Conservation (phyloP, 2,329 filamentous ascomycete genomes). For the Cercospora zeae-maydis region DNA sequence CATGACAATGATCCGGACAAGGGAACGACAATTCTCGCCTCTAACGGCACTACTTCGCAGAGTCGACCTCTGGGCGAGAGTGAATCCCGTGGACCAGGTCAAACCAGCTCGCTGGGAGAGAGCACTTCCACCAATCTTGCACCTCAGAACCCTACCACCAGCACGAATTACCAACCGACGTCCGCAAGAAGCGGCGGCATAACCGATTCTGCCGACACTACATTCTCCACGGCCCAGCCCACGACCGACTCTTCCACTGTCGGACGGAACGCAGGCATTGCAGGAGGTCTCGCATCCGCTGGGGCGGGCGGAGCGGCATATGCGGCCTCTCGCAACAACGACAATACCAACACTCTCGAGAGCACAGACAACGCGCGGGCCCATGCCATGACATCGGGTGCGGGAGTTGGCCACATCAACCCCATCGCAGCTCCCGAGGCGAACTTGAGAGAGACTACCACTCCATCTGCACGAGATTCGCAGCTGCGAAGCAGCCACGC, state of each 20-base stretch:
- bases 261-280: conserved; percentile 36
- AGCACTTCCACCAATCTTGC: background rate
- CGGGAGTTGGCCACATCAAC: conserved; percentile 18
- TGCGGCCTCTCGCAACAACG: background rate
- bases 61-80: conserved; percentile 8
- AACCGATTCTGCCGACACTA: conserved; percentile 1
- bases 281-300: conserved; percentile 32
- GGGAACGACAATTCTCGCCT: conserved; percentile 4
- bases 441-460: background rate
- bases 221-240: background rate
- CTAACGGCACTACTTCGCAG: conserved; percentile 7
- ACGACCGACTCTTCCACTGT: conserved; percentile 23
- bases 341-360: background rate
- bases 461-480: conserved; percentile 7
- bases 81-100: background rate
- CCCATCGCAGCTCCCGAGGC: conserved; percentile 19
- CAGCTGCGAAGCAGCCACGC: background rate
- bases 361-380: background rate
- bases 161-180: background rate
- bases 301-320: conserved; percentile 24
- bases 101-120: conserved; percentile 3
- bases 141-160: conserved; percentile 1
- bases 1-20: conserved; percentile 11
- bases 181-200: conserved; percentile 7
- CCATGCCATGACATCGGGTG: background rate